Conservation (phyloP, 1,284 basidiomycete genomes). For the Marasmius tenuissimus region DNA sequence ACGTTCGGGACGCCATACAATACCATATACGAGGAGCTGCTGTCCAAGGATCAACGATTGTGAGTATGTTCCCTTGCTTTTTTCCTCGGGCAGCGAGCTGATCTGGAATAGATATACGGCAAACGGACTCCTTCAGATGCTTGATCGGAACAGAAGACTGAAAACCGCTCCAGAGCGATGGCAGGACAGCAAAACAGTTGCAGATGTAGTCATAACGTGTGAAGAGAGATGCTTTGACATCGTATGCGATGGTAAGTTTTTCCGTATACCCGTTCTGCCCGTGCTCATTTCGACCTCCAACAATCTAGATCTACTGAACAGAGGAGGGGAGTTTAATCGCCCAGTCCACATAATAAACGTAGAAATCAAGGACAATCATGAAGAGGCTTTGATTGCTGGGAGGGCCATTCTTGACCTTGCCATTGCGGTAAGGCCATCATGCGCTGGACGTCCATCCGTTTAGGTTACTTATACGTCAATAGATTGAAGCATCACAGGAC, state of each 20-base stretch:
- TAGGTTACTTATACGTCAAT: constrained; percentile 9
- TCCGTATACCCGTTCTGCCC: constrained; percentile 8
- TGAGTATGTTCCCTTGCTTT: constrained; percentile 40
- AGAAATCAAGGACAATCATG: constrained; percentile 99
- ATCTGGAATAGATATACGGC: constrained; percentile 76
- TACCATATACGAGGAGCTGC: constrained; percentile 92
- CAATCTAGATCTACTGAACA: constrained; percentile 75
- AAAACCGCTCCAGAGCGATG: constrained; percentile 95
- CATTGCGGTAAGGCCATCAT: constrained; percentile 63
- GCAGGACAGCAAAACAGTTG: constrained; percentile 87
- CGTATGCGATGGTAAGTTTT: constrained; percentile 88
- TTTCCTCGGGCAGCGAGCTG: neutral
- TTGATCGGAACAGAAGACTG: constrained; percentile 92
- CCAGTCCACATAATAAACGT: constrained; percentile 97
- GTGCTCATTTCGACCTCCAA: constrained; percentile 11
- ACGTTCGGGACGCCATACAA: constrained; percentile 99
- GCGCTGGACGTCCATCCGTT: constrained; percentile 8
- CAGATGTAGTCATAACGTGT: constrained; percentile 98
- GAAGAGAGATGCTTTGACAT: constrained; percentile 99
- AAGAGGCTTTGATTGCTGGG: constrained; percentile 95
- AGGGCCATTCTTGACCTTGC: constrained; percentile 96
- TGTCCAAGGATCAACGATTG: constrained; percentile 82
- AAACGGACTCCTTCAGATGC: constrained; percentile 96
- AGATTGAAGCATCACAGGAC: constrained; percentile 88
- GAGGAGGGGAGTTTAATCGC: constrained; percentile 91